A percentile compares a stretch with the other conserved stretches of the same genome.
phyloP scores from a whole-genome alignment of 139 green algal species.

The Chlamydomonas sp. region DNA sequence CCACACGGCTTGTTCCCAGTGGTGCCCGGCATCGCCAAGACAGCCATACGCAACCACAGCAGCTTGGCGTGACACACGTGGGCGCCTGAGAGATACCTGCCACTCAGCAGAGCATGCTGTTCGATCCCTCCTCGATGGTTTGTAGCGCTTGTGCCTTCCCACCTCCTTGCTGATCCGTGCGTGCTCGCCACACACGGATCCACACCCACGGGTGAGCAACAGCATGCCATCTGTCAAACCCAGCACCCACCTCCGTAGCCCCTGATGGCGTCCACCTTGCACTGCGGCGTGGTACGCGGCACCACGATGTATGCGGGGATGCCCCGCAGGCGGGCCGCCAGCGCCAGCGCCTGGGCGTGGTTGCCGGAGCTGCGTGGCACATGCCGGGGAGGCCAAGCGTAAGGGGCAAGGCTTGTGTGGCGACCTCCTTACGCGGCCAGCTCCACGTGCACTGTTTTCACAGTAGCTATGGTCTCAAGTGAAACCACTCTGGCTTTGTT shows the following conservation, averaged over 20 bases:
- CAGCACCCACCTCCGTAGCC: slow-evolving; percentile 61
- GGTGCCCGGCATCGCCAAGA: no score
- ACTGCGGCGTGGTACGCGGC: slow-evolving; percentile 67
- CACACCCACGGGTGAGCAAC: background rate
- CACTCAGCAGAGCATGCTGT: background rate
- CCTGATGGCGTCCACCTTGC: slow-evolving; percentile 74
- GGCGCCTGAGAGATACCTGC: no score
- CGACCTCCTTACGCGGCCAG: no score
- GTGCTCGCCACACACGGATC: no score
- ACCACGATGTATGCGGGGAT: slow-evolving; percentile 83
- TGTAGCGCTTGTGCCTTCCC: no score
- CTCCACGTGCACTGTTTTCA: no score
- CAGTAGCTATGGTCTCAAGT: no score
- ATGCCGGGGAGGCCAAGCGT: background rate
- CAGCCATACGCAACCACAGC: no score
- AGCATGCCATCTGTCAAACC: background rate
- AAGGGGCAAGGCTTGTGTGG: background rate
- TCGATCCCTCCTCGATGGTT: no score
- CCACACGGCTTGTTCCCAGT: no score
- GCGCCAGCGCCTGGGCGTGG: slow-evolving; percentile 70
- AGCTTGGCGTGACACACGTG: no score
- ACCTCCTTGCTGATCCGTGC: no score
- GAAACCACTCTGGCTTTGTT: background rate
- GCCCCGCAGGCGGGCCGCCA: slow-evolving; percentile 63
- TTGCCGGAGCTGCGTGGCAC: slow-evolving; percentile 63